These are phyloP conservation scores for Castanospermum australe DNA, from an alignment of 306 rosid species.

Conservation along the genomic window DNA sequence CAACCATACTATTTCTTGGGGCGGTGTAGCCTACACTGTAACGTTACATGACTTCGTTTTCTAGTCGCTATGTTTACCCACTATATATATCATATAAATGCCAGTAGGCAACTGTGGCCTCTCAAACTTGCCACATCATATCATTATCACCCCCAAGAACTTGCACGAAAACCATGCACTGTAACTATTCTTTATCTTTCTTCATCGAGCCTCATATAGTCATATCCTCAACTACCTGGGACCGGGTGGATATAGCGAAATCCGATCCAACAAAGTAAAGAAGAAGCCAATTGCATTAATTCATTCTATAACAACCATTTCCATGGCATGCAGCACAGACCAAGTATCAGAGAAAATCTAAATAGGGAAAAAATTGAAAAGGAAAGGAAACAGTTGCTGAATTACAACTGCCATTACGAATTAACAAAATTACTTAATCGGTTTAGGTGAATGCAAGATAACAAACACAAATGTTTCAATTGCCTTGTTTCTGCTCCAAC, in stretches of 20 bases:
- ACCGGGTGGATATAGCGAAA: slow-evolving; percentile 2
- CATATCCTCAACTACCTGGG: neutral
- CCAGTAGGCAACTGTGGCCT: too few relatives aligned
- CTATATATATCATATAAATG: too few relatives aligned
- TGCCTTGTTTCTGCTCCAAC: too few relatives aligned
- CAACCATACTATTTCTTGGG: neutral
- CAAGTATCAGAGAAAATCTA: too few relatives aligned
- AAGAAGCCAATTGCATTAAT: neutral
- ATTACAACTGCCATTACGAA: neutral
- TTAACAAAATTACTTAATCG: neutral
- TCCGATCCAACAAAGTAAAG: neutral
- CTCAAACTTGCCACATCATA: neutral
- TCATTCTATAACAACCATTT: too few relatives aligned
- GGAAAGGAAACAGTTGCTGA: neutral
- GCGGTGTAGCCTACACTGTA: neutral
- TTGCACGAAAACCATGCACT: neutral
- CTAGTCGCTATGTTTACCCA: too few relatives aligned
- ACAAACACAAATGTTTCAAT: neutral
- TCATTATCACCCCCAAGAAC: too few relatives aligned
- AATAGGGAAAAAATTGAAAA: too few relatives aligned
- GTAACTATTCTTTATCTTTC: neutral
- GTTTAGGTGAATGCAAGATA: neutral
- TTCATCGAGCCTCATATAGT: neutral
- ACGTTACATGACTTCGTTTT: too few relatives aligned
- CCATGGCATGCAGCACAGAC: too few relatives aligned